Conservation (phyloP, 306 rosid genomes). For the Medicago arabica region DNA sequence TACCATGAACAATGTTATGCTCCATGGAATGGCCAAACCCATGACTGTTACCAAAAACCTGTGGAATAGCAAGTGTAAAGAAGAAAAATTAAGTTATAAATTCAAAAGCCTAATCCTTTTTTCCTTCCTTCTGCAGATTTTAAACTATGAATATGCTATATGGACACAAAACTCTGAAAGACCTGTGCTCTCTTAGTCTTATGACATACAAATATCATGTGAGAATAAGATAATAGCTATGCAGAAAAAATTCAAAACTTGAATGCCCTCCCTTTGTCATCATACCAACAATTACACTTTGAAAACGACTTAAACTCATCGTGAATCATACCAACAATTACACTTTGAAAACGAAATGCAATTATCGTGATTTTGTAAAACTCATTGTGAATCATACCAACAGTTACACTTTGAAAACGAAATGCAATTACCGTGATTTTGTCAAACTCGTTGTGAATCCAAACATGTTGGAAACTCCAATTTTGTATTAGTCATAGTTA, state of each 20-base stretch:
- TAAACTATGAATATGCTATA: conserved; percentile 4
- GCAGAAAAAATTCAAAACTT: neutral
- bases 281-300: neutral
- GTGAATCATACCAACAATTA: too few relatives aligned
- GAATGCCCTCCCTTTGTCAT: conserved; percentile 8
- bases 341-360: too few relatives aligned
- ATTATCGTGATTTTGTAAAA: too few relatives aligned
- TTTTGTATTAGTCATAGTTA: neutral
- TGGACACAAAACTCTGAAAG: neutral
- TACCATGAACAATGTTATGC: conserved; percentile 72
- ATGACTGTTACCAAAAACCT: conserved; percentile 89
- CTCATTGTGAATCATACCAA: neutral
- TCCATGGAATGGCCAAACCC: conserved; percentile 94
- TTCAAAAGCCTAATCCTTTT: neutral
- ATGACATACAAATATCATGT: conserved; percentile 16
- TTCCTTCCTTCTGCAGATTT: neutral
- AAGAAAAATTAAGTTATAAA: neutral
- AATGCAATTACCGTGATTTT: too few relatives aligned
- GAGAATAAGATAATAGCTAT: neutral
- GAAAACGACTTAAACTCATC: too few relatives aligned
- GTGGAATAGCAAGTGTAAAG: conserved; percentile 48
- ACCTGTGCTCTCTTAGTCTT: neutral
- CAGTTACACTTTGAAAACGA: too few relatives aligned
- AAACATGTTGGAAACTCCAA: neutral
- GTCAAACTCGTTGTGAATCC: neutral